Evolutionary conservation across 495 filamentous ascomycete genomes (phyloP).

Genomic region (Podospora pseudoanserina): DNA sequence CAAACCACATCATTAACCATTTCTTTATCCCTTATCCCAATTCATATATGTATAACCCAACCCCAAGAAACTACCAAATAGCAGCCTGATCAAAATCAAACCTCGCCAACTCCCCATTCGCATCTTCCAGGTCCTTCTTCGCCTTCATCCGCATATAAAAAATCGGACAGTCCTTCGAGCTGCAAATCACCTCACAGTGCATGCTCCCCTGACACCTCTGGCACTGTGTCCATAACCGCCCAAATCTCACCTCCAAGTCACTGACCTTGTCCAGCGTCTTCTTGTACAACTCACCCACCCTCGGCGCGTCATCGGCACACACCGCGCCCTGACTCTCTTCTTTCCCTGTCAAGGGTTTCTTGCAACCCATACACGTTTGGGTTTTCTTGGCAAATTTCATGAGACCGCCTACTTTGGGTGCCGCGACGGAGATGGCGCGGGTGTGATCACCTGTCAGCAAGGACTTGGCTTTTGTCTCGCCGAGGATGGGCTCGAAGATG

Average conservation of each 20-base stretch:
- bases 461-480: slow-evolving; percentile 80
- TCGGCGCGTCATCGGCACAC: slow-evolving; percentile 75
- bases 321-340: slow-evolving; percentile 82
- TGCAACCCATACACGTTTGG: slow-evolving; percentile 97
- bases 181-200: slow-evolving; percentile 97
- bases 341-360: slow-evolving; percentile 80
- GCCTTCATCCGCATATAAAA: slow-evolving; percentile 99
- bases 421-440: slow-evolving; percentile 82
- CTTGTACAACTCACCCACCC: slow-evolving; percentile 89
- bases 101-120: slow-evolving; percentile 80
- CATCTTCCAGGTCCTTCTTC: slow-evolving; percentile 97
- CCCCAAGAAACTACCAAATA: slow-evolving; percentile 34
- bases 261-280: slow-evolving; percentile 81
- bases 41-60: slow-evolving; percentile 2
- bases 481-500: slow-evolving; percentile 97
- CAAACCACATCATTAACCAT: not conserved
- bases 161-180: slow-evolving; percentile 92
- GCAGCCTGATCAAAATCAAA: slow-evolving; percentile 78
- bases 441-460: slow-evolving; percentile 89
- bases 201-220: slow-evolving; percentile 96
- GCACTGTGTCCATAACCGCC: slow-evolving; percentile 95
- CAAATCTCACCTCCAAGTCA: slow-evolving; percentile 90
- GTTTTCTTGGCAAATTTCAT: slow-evolving; percentile 99
- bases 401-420: slow-evolving; percentile 81
- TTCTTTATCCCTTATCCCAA: not conserved